Evolutionary conservation across 177 flowering plant genomes (phyloP), one percentile per base, ranked within the genome.

Genomic region (Vitis hybrid): DNA sequence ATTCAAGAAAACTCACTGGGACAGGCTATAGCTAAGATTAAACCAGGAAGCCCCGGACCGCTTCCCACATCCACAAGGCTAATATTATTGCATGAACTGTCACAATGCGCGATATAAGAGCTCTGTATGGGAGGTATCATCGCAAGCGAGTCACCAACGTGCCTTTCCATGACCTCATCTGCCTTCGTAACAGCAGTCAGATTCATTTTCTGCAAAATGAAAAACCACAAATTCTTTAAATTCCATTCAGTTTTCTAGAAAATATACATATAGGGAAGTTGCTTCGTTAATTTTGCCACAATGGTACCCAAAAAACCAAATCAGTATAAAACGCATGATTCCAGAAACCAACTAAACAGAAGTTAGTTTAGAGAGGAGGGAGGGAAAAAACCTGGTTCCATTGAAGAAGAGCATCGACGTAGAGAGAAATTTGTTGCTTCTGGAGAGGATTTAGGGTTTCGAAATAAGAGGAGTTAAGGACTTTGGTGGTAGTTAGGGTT

Each of bases 31-130:
- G 99, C 98, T 22, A 95, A 70, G 65, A 95, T 77, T 39, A 93
- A 57, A 52, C 98, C 99, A 14, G 98, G 99, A 69, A 95, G 94
- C 18, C 97, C 96, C 0, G 96, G 79, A 6, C 93, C 97, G 57
- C 82, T 88, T 21, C 98, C 98, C 51, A 93, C 98, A 74, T 95
- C 98, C 51, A 93, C 85, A 3, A 95, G 75, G 10, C 68, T 87
- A 52, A 95, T 55, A 11, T 72, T 68, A 16, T 88, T 82, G 19
- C 49, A 72, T 10, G 87, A 77, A 75, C 70, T n/a, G 21, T 69
- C 72, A 62, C 94, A 88, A 57, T 79, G 78, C 8, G 80, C 72
- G 48, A 64, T 29, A 56, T 91, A 91, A 12, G 83, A 83, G 58
- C 65, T 74, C 49, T 60, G 73, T 14, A 91, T 82, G 0, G 95